A percentile compares a stretch with the other conserved stretches of the same genome.
Conservation (phyloP, 192 early-diverging fungal genomes). For the Dimargaris xerosporica region DNA sequence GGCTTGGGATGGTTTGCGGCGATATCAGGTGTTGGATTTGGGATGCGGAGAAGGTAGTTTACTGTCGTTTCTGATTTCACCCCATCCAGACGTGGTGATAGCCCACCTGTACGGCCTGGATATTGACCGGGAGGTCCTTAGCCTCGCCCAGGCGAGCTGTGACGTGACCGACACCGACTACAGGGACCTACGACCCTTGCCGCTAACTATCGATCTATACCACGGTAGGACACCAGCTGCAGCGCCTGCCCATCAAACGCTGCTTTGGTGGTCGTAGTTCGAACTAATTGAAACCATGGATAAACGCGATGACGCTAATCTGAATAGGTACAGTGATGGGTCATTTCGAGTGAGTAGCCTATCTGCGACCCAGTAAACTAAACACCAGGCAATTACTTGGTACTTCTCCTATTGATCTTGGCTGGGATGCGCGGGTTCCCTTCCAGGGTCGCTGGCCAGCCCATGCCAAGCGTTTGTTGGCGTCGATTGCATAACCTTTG, state of each 20-base stretch:
- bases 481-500: conserved; percentile 55
- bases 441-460: conserved; percentile 5
- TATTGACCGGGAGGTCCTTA: conserved; percentile 29
- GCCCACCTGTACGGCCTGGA: conserved; percentile 56
- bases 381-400: no score
- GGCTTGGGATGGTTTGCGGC: background rate
- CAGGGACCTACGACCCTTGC: conserved; percentile 37
- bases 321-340: no score
- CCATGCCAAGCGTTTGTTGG: conserved; percentile 7
- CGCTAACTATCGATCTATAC: conserved; percentile 45
- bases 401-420: no score
- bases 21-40: conserved; percentile 50
- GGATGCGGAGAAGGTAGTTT: conserved; percentile 79
- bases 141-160: conserved; percentile 29
- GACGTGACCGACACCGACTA: conserved; percentile 42
- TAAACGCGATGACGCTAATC: no score
- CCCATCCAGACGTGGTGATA: conserved; percentile 34
- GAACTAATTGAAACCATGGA: no score
- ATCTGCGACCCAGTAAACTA: no score
- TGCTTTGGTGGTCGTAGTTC: no score
- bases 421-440: no score
- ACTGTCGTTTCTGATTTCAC: conserved; percentile 41
- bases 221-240: conserved; percentile 28
- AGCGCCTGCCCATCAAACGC: no score
- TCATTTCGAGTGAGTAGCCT: no score